Conservation (phyloP, 2,329 filamentous ascomycete species). For the Mycosphaerella sp. region DNA sequence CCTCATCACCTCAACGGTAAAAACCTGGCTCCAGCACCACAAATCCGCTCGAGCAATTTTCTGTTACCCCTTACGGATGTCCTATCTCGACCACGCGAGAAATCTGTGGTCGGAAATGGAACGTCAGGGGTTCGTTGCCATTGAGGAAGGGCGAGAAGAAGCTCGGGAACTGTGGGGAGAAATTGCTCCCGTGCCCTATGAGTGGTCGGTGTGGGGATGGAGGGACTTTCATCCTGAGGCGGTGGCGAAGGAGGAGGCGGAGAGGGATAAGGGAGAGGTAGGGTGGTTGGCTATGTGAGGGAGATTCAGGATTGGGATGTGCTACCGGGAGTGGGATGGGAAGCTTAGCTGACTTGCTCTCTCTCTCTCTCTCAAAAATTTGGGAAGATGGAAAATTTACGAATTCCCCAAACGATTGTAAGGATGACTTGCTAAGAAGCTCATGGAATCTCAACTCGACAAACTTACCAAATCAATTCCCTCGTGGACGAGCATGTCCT, state of each 20-base stretch:
- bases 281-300: slow-evolving; percentile 8
- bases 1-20: slow-evolving; percentile 34
- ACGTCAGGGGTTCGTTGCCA: slow-evolving; percentile 33
- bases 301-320: too few species aligned
- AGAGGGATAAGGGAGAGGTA: neutral
- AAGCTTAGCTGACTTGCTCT: too few species aligned
- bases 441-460: too few species aligned
- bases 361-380: too few species aligned
- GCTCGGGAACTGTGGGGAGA: slow-evolving; percentile 33
- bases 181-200: slow-evolving; percentile 32
- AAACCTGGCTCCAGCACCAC: slow-evolving; percentile 32
- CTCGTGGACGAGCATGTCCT: too few species aligned
- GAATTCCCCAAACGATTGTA: too few species aligned
- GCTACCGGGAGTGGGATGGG: too few species aligned
- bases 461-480: too few species aligned
- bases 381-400: too few species aligned
- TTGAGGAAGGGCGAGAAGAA: slow-evolving; percentile 32
- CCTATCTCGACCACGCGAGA: slow-evolving; percentile 40
- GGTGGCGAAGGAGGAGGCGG: slow-evolving; percentile 3
- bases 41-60: slow-evolving; percentile 34
- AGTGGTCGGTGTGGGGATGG: slow-evolving; percentile 39
- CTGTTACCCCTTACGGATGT: slow-evolving; percentile 37
- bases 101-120: slow-evolving; percentile 39
- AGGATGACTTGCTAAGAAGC: too few species aligned
- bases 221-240: slow-evolving; percentile 16